Evolutionary conservation across 2,329 filamentous ascomycete genomes (phyloP).

Genomic region (Lojkania enalia): DNA sequence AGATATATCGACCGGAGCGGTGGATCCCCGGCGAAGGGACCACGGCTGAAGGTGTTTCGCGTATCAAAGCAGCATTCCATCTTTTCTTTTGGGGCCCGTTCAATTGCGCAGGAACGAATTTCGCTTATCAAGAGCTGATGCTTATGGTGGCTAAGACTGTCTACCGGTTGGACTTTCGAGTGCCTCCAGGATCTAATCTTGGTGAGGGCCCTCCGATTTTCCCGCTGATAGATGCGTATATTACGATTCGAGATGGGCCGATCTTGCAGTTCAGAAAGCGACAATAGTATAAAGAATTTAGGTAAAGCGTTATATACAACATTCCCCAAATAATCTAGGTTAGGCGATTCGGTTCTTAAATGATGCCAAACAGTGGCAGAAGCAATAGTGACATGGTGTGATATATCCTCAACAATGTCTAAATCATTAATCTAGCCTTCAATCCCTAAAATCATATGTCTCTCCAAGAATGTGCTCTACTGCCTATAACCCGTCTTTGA

Average conservation of each 20-base stretch:
- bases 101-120: slow-evolving; percentile 28
- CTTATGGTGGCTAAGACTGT: slow-evolving; percentile 21
- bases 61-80: slow-evolving; percentile 10
- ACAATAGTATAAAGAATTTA: too few species aligned
- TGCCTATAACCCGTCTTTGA: too few species aligned
- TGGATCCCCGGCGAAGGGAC: slow-evolving; percentile 14
- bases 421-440: too few species aligned
- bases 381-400: too few species aligned
- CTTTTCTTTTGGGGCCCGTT: slow-evolving; percentile 25
- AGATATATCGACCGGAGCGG: slow-evolving; percentile 18
- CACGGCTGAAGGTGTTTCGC: slow-evolving; percentile 8
- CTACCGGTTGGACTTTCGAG: slow-evolving; percentile 21
- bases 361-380: too few species aligned
- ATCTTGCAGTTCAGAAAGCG: slow-evolving; percentile 21
- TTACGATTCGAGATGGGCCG: slow-evolving; percentile 29
- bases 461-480: too few species aligned
- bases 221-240: slow-evolving; percentile 13
- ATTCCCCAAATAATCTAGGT: too few species aligned
- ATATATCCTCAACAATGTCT: too few species aligned
- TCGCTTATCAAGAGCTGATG: slow-evolving; percentile 22
- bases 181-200: slow-evolving; percentile 9
- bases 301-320: too few species aligned
- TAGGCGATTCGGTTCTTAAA: too few species aligned
- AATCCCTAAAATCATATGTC: too few species aligned
- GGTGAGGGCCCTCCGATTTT: slow-evolving; percentile 5